These are phyloP conservation scores for Chiua virens DNA, from an alignment of 768 basidiomycete species.

Conservation along the genomic window DNA sequence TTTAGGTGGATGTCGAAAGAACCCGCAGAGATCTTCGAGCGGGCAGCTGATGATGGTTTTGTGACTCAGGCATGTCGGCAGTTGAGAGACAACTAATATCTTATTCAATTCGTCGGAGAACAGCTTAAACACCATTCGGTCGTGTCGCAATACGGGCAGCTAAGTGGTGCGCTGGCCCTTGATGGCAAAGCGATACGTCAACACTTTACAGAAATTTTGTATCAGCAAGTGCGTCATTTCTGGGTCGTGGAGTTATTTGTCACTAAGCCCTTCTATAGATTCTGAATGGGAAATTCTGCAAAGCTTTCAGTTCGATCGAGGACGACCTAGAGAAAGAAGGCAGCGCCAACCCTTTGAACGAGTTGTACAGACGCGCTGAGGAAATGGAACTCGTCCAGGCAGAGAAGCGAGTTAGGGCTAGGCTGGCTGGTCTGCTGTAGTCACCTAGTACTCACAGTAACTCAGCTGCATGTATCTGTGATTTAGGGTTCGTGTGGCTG, in stretches of 20 bases:
- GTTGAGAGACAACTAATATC: neutral
- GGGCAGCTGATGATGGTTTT: constrained; percentile 67
- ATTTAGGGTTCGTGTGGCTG: constrained; percentile 16
- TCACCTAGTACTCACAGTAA: neutral
- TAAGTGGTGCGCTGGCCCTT: constrained; percentile 55
- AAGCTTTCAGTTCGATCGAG: constrained; percentile 55
- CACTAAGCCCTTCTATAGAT: constrained; percentile 35
- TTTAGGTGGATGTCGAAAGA: constrained; percentile 72
- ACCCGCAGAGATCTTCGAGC: constrained; percentile 67
- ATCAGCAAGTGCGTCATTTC: constrained; percentile 47
- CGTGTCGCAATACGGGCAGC: constrained; percentile 63
- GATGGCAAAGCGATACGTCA: constrained; percentile 48
- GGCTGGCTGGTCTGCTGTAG: constrained; percentile 44
- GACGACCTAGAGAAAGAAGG: constrained; percentile 57
- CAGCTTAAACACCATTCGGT: constrained; percentile 62
- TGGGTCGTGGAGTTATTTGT: neutral
- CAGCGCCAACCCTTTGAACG: constrained; percentile 51
- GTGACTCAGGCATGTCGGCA: constrained; percentile 45
- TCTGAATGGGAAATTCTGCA: constrained; percentile 58
- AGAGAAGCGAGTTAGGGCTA: constrained; percentile 56
- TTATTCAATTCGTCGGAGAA: neutral
- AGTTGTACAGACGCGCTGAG: constrained; percentile 50
- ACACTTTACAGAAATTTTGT: constrained; percentile 58
- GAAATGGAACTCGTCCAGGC: constrained; percentile 55
- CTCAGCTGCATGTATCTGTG: neutral